These are phyloP conservation scores for Coemansia sp. DNA, from an alignment of 192 early-diverging fungal species.

Conservation along the genomic window DNA sequence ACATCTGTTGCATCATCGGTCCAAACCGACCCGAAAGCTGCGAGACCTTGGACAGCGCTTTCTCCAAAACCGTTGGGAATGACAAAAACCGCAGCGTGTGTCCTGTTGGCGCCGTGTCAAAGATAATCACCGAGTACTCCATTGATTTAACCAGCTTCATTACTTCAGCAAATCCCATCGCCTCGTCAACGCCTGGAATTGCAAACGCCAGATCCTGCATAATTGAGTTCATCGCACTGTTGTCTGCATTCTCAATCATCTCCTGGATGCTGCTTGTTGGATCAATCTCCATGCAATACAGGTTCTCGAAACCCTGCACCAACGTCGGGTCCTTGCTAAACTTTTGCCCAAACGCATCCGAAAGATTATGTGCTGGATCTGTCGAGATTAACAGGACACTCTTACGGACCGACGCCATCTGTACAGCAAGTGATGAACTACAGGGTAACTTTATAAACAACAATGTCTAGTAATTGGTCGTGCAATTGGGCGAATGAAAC, in stretches of 20 bases:
- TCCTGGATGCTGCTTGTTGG: constrained; percentile 97
- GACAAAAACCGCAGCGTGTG: constrained; percentile 98
- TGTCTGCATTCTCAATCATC: constrained; percentile 87
- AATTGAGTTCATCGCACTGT: constrained; percentile 76
- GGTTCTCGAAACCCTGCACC: constrained; percentile 92
- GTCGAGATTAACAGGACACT: constrained; percentile 97
- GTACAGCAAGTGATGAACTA: constrained; percentile 92
- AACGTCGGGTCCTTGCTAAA: constrained; percentile 94
- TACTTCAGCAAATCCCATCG: constrained; percentile 99
- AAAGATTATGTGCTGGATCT: constrained; percentile 99
- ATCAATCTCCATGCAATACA: constrained; percentile 99
- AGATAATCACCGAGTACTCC: constrained; percentile 98
- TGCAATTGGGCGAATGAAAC: neutral
- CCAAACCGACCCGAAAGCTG: constrained; percentile 91
- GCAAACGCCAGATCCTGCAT: constrained; percentile 98
- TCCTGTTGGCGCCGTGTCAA: constrained; percentile 99
- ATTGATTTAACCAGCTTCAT: constrained; percentile 99
- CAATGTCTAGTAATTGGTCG: neutral
- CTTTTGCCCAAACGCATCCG: constrained; percentile 99
- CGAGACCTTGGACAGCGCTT: constrained; percentile 94
- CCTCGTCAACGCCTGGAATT: constrained; percentile 99
- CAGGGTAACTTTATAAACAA: neutral
- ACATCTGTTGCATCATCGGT: constrained; percentile 91
- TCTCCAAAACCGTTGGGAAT: constrained; percentile 96
- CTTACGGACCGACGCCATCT: constrained; percentile 86